Percentiles rank a stretch among this genome's conserved stretches.
phyloP scores from a whole-genome alignment of 352 stramenopile genomes.

The Pythium guiyangense region DNA sequence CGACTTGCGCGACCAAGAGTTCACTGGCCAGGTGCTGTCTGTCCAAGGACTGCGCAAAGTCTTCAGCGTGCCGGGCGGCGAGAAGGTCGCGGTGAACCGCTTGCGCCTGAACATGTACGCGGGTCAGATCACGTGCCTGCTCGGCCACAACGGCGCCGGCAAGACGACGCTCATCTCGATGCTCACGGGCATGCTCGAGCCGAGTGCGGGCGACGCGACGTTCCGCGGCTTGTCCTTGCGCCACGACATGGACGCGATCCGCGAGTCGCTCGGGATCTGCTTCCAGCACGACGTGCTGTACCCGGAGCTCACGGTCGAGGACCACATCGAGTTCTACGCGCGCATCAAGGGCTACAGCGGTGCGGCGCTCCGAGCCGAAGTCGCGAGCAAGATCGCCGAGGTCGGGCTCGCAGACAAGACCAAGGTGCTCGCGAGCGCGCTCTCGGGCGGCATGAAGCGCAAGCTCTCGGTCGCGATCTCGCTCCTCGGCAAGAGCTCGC shows the following conservation, averaged over 20 bases:
- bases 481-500: slow-evolving; percentile 77
- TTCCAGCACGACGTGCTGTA: too few relatives aligned
- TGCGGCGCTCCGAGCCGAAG: slow-evolving; percentile 27
- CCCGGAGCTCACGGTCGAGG: too few relatives aligned
- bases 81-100: slow-evolving; percentile 85
- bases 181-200: slow-evolving; percentile 54
- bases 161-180: slow-evolving; percentile 81
- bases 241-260: too few relatives aligned
- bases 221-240: too few relatives aligned
- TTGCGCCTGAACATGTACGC: slow-evolving; percentile 80
- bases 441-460: slow-evolving; percentile 90
- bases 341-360: too few relatives aligned
- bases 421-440: slow-evolving; percentile 31
- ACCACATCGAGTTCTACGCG: too few relatives aligned
- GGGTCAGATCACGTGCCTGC: slow-evolving; percentile 65
- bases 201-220: too few relatives aligned
- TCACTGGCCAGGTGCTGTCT: slow-evolving; percentile 35
- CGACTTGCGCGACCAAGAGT: slow-evolving; percentile 44
- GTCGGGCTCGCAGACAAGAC: slow-evolving; percentile 62
- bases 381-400: slow-evolving; percentile 35
- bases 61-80: slow-evolving; percentile 72
- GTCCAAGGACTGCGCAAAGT: slow-evolving; percentile 66
- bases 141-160: slow-evolving; percentile 76
- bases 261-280: too few relatives aligned
- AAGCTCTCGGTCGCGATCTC: slow-evolving; percentile 90